phyloP scores from a whole-genome alignment of 2,329 filamentous ascomycete genomes.

The Aspergillus transmontanensis region DNA sequence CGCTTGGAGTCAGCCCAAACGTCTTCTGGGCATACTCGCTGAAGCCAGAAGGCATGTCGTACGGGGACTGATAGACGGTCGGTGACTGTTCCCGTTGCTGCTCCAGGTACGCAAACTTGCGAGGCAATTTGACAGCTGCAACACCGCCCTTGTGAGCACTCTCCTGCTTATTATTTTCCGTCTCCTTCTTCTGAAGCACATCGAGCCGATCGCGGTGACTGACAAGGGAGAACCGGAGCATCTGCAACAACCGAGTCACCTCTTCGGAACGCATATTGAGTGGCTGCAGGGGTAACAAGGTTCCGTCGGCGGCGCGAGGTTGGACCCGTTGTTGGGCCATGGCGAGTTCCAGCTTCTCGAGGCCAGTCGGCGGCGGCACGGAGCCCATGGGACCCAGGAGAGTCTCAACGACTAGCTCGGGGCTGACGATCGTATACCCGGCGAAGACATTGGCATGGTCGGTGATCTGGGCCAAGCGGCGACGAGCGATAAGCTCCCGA shows the following conservation, averaged over 20 bases:
- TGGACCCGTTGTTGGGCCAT: conserved; percentile 49
- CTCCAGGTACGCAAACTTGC: conserved; percentile 44
- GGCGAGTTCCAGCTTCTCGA: conserved; percentile 47
- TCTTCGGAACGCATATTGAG: conserved; percentile 49
- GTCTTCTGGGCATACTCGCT: conserved; percentile 45
- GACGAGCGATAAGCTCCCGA: conserved; percentile 44
- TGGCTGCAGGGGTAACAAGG: conserved; percentile 40
- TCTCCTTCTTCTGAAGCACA: conserved; percentile 42
- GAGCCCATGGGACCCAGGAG: conserved; percentile 46
- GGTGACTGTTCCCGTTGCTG: conserved; percentile 40
- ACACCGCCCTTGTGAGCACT: conserved; percentile 34
- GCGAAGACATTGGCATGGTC: conserved; percentile 49
- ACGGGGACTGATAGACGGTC: conserved; percentile 46
- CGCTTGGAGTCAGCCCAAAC: conserved; percentile 38
- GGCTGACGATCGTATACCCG: conserved; percentile 46
- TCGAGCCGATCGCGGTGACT: conserved; percentile 43
- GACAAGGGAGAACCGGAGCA: conserved; percentile 47
- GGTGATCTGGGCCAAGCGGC: conserved; percentile 46
- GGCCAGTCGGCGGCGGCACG: conserved; percentile 42
- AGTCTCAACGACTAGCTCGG: conserved; percentile 47
- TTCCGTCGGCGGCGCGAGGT: conserved; percentile 41
- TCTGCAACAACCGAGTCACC: conserved; percentile 44
- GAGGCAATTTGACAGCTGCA: conserved; percentile 35
- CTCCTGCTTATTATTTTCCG: conserved; percentile 36
- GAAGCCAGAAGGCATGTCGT: conserved; percentile 46